A percentile compares a stretch with the other conserved stretches of the same genome.
Evolutionary conservation across 371 early-diverging fungal genomes (phyloP).

Genomic region (Rhizopus sp.): DNA sequence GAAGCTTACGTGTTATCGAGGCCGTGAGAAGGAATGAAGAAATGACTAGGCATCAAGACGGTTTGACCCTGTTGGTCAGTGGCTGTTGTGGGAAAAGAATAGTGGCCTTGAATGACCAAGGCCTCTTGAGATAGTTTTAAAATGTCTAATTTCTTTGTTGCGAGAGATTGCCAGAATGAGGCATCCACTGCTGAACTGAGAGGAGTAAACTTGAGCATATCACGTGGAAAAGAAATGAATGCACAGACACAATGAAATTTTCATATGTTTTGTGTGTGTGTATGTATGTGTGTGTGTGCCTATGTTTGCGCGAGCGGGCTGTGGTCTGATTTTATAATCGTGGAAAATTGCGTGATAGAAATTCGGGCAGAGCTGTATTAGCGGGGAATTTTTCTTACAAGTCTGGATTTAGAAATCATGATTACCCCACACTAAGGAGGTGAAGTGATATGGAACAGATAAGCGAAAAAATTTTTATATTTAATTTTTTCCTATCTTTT

Average conservation of each 20-base stretch:
- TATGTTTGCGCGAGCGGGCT: too few relatives aligned
- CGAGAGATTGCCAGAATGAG: slow-evolving; percentile 87
- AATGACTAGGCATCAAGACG: slow-evolving; percentile 25
- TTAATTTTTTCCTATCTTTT: neutral
- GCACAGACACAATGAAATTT: neutral
- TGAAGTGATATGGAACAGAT: neutral
- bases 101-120: slow-evolving; percentile 64
- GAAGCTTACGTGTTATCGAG: slow-evolving; percentile 28
- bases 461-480: neutral
- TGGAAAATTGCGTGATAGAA: slow-evolving; percentile 1
- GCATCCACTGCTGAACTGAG: slow-evolving; percentile 85
- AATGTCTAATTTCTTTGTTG: slow-evolving; percentile 79
- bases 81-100: slow-evolving; percentile 50
- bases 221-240: slow-evolving; percentile 7
- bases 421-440: slow-evolving; percentile 1
- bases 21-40: slow-evolving; percentile 38
- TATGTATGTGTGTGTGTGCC: neutral
- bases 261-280: neutral
- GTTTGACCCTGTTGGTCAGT: slow-evolving; percentile 18
- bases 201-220: slow-evolving; percentile 79
- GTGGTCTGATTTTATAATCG: neutral
- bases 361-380: neutral
- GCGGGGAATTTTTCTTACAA: neutral
- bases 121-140: slow-evolving; percentile 73
- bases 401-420: slow-evolving; percentile 2